Conservation (phyloP, 2,329 filamentous ascomycete species). For the Plectosphaerella cucumerina region DNA sequence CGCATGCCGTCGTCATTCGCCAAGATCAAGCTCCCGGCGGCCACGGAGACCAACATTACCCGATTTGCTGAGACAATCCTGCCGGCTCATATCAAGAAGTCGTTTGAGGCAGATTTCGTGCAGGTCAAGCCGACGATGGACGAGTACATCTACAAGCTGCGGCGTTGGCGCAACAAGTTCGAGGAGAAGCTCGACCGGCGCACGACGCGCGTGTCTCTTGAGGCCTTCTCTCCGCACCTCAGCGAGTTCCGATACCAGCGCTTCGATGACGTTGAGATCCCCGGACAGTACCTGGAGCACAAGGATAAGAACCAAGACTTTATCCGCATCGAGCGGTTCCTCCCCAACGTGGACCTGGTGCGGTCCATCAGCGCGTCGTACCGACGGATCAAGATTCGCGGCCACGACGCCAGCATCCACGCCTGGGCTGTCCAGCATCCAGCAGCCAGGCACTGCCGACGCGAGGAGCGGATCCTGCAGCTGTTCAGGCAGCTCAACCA, state of each 20-base stretch:
- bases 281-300: conserved; percentile 93
- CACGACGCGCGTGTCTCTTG: conserved; percentile 67
- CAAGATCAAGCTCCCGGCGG: conserved; percentile 79
- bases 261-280: conserved; percentile 97
- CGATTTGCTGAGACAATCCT: conserved; percentile 95
- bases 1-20: conserved; percentile 83
- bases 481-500: conserved; percentile 98
- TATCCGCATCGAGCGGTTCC: conserved; percentile 92
- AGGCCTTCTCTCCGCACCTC: conserved; percentile 82
- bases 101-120: conserved; percentile 98
- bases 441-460: conserved; percentile 82
- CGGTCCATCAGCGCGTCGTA: conserved; percentile 89
- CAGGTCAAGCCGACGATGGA: conserved; percentile 93
- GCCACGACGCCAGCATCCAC: conserved; percentile 96
- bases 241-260: conserved; percentile 97
- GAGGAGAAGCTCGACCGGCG: conserved; percentile 94
- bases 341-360: conserved; percentile 91
- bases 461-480: conserved; percentile 93
- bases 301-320: conserved; percentile 99
- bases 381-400: conserved; percentile 89
- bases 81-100: conserved; percentile 88
- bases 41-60: conserved; percentile 94
- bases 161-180: conserved; percentile 95
- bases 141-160: conserved; percentile 96
- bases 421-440: conserved; percentile 96